Conservation (phyloP, 208 protist genomes). For the Leishmania lainsoni region DNA sequence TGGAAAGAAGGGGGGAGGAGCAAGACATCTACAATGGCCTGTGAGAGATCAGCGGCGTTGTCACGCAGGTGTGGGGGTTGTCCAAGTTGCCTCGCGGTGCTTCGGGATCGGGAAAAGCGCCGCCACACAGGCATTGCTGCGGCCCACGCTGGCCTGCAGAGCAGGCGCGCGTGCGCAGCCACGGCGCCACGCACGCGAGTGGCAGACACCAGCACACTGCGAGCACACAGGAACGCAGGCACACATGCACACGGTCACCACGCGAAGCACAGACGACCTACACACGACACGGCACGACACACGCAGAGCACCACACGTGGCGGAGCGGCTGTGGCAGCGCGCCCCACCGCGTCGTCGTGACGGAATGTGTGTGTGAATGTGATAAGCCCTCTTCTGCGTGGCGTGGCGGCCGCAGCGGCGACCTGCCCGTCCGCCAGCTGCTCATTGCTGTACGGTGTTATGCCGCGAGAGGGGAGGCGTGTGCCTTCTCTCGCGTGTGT, state of each 20-base stretch:
- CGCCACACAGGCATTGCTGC: constrained; percentile 34
- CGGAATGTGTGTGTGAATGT: constrained; percentile 1
- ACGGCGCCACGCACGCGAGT: constrained; percentile 22
- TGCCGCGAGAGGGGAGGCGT: constrained; percentile 1
- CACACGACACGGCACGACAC: constrained; percentile 6
- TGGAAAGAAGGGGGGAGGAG: background rate
- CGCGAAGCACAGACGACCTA: constrained; percentile 10
- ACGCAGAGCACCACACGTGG: constrained; percentile 21
- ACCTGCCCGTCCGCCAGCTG: constrained; percentile 30
- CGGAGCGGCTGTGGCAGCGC: constrained; percentile 29
- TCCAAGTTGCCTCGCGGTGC: constrained; percentile 26
- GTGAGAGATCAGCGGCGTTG: constrained; percentile 32
- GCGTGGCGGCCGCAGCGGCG: constrained; percentile 30
- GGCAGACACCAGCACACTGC: constrained; percentile 1
- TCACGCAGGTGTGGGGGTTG: constrained; percentile 19
- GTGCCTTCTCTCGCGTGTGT: constrained; percentile 9
- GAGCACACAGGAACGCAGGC: constrained; percentile 1
- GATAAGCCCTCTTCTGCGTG: constrained; percentile 36
- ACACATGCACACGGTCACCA: constrained; percentile 5
- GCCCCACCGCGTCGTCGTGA: constrained; percentile 35
- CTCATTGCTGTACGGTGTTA: constrained; percentile 32
- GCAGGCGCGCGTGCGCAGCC: constrained; percentile 21
- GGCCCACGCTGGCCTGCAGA: constrained; percentile 17
- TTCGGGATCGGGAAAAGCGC: constrained; percentile 20
- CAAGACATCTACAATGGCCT: constrained; percentile 1